Evolutionary conservation across 2,329 filamentous ascomycete genomes (phyloP).

Genomic region (Aspergillus sergii): DNA sequence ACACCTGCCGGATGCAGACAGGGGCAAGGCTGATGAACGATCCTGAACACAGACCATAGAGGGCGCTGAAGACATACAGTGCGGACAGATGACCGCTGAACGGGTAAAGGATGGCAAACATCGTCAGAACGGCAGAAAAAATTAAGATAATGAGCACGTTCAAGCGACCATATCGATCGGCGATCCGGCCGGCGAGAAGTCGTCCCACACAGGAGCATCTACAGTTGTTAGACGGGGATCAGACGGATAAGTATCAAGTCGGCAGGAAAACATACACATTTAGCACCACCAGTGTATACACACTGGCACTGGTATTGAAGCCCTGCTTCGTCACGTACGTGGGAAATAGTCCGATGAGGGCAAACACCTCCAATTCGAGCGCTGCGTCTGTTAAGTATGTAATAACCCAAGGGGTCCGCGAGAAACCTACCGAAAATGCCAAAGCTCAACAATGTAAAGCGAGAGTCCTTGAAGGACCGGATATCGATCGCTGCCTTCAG

Average conservation of each 20-base stretch:
- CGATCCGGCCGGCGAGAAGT: slow-evolving; percentile 47
- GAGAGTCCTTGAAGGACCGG: slow-evolving; percentile 44
- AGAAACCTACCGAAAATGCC: slow-evolving; percentile 45
- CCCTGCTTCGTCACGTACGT: slow-evolving; percentile 34
- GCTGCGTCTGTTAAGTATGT: slow-evolving; percentile 19
- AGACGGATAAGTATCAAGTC: background rate
- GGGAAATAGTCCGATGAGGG: slow-evolving; percentile 31
- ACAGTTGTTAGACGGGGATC: background rate
- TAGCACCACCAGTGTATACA: slow-evolving; percentile 40
- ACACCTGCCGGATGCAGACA: slow-evolving; percentile 53
- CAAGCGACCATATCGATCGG: slow-evolving; percentile 50
- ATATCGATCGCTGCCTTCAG: slow-evolving; percentile 44
- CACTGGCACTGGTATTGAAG: slow-evolving; percentile 27
- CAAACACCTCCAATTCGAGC: slow-evolving; percentile 36
- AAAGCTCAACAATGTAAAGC: slow-evolving; percentile 49
- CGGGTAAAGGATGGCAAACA: slow-evolving; percentile 42
- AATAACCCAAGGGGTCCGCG: background rate
- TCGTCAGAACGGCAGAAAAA: slow-evolving; percentile 37
- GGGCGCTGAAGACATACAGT: slow-evolving; percentile 45
- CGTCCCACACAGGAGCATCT: slow-evolving; percentile 48
- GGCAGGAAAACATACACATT: slow-evolving; percentile 35
- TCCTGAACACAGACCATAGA: slow-evolving; percentile 53
- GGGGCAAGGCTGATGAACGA: slow-evolving; percentile 50
- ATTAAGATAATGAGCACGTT: slow-evolving; percentile 48
- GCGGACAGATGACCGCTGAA: slow-evolving; percentile 36